phyloP scores from a whole-genome alignment of 331 rosid genomes.

The Pyrus hybrid region DNA sequence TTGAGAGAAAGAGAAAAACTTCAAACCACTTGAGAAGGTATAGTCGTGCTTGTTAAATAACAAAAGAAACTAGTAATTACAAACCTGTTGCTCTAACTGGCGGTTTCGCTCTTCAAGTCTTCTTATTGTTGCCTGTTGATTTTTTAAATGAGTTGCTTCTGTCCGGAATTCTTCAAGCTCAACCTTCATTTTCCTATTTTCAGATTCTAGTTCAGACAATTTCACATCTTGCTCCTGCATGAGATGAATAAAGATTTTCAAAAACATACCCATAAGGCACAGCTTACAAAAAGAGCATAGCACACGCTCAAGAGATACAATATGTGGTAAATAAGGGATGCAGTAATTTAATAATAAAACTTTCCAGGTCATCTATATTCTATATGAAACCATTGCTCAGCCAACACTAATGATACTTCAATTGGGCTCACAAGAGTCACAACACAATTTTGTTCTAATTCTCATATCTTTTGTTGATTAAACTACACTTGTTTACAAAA shows the following conservation, averaged over 20 bases:
- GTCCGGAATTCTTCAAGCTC: constrained; percentile 99
- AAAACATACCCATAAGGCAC: background rate
- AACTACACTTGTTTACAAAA: no score
- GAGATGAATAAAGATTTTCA: constrained; percentile 11
- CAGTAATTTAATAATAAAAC: background rate
- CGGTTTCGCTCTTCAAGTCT: constrained; percentile 95
- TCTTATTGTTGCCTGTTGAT: constrained; percentile 98
- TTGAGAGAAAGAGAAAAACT: background rate
- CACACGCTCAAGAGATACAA: background rate
- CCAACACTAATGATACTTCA: background rate
- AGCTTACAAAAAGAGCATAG: background rate
- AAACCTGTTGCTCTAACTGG: constrained; percentile 94
- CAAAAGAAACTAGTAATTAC: background rate
- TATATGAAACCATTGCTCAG: background rate
- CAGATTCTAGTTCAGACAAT: constrained; percentile 81
- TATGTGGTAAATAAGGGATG: background rate
- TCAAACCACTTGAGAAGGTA: background rate
- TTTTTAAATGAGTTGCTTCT: constrained; percentile 93
- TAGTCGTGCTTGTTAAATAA: background rate
- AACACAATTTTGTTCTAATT: no score
- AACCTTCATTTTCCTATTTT: constrained; percentile 94
- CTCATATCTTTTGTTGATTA: no score
- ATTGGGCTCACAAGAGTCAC: background rate
- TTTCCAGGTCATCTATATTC: background rate
- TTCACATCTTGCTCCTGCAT: constrained; percentile 85